Percentiles rank a stretch among this genome's conserved stretches.
Conservation (phyloP, 371 early-diverging fungal species). For the Smittium culicis region DNA sequence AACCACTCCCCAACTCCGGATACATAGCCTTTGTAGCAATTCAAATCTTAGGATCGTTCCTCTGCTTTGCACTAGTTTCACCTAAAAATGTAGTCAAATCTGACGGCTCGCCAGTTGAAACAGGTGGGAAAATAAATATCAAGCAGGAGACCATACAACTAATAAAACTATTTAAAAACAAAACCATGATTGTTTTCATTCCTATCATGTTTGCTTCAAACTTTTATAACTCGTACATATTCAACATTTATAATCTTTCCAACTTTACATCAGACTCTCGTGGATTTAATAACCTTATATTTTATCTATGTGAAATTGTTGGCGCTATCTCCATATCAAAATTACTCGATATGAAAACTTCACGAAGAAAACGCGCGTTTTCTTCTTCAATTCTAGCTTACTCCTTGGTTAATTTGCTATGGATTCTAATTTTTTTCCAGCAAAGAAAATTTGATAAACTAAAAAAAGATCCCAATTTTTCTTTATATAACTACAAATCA, state of each 20-base stretch:
- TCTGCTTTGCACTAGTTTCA: conserved; percentile 39
- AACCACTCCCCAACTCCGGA: conserved; percentile 38
- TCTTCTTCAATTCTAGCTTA: conserved; percentile 32
- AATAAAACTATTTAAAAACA: conserved; percentile 43
- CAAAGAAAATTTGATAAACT: conserved; percentile 22
- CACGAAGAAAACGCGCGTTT: conserved; percentile 41
- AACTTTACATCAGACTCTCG: conserved; percentile 43
- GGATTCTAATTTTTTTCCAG: conserved; percentile 42
- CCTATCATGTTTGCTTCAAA: no score
- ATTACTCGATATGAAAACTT: conserved; percentile 37
- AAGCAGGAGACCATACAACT: conserved; percentile 38
- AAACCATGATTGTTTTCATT: conserved; percentile 42
- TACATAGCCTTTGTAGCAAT: conserved; percentile 49
- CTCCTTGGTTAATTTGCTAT: conserved; percentile 34
- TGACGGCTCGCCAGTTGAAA: conserved; percentile 43
- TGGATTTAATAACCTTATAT: conserved; percentile 46
- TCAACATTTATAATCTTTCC: conserved; percentile 29
- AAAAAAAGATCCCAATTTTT: not conserved
- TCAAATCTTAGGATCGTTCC: conserved; percentile 40
- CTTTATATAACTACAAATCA: no score
- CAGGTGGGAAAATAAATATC: conserved; percentile 32
- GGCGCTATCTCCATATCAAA: conserved; percentile 39
- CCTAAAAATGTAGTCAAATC: conserved; percentile 39
- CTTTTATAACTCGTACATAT: conserved; percentile 57
- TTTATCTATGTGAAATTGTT: conserved; percentile 52